These are phyloP conservation scores for Ustilago xerochloae DNA, from an alignment of 1,284 basidiomycete species.

Conservation along the genomic window DNA sequence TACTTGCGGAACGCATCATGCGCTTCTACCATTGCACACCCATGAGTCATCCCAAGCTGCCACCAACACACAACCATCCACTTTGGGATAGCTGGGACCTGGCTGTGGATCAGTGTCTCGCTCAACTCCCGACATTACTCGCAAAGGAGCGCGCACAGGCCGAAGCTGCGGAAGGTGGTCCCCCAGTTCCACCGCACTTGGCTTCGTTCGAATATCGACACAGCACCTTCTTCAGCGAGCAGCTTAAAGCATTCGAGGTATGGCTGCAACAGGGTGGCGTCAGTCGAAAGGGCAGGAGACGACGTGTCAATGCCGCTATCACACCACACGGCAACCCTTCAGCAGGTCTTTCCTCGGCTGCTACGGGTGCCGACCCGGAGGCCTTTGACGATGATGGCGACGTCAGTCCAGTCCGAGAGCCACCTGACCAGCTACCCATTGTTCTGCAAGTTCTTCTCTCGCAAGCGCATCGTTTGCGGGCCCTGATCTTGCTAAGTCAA, in stretches of 20 bases:
- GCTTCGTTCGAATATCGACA: constrained; percentile 76
- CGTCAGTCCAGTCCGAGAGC: constrained; percentile 74
- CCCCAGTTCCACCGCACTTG: constrained; percentile 67
- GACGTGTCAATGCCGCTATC: constrained; percentile 52
- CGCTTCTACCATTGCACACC: constrained; percentile 97
- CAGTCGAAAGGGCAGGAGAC: constrained; percentile 68
- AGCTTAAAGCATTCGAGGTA: constrained; percentile 95
- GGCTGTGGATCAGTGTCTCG: constrained; percentile 92
- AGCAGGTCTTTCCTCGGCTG: constrained; percentile 41
- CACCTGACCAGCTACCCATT: constrained; percentile 95
- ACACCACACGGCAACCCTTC: constrained; percentile 45
- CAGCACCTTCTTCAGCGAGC: constrained; percentile 95
- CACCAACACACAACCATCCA: constrained; percentile 92
- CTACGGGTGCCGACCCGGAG: constrained; percentile 31
- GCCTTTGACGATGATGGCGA: constrained; percentile 72
- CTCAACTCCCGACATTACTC: constrained; percentile 89
- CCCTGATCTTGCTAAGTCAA: constrained; percentile 93
- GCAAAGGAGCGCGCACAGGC: constrained; percentile 73
- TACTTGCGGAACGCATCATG: constrained; percentile 97
- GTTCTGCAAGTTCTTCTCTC: constrained; percentile 96
- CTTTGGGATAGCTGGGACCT: constrained; percentile 98
- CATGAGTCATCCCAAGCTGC: constrained; percentile 89
- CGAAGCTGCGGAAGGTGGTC: constrained; percentile 67
- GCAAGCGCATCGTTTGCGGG: constrained; percentile 93
- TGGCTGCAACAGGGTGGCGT: constrained; percentile 77